Evolutionary conservation across 306 rosid genomes (phyloP).

Genomic region (Sicyos baderoa): DNA sequence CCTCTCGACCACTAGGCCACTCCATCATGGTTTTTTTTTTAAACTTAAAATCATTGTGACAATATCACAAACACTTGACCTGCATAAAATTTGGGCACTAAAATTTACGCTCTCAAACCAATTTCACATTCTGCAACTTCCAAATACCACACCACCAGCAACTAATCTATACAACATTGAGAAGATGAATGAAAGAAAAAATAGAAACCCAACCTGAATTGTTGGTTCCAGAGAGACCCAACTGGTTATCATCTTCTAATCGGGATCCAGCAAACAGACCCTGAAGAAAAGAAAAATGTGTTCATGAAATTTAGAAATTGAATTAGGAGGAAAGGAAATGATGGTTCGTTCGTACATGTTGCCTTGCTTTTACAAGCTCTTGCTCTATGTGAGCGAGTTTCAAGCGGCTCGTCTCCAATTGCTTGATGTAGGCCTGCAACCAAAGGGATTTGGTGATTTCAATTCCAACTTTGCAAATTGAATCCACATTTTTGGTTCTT

Average conservation of each 20-base stretch:
- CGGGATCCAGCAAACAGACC: conserved; percentile 50
- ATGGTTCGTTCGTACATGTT: conserved; percentile 44
- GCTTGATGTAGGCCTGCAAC: conserved; percentile 80
- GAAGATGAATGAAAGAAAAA: not conserved
- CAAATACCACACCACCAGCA: not conserved
- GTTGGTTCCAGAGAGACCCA: conserved; percentile 45
- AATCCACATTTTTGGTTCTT: not conserved
- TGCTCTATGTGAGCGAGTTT: conserved; percentile 70
- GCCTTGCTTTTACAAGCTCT: conserved; percentile 63
- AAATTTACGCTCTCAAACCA: not conserved
- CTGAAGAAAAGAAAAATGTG: conserved; percentile 36
- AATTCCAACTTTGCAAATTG: not conserved
- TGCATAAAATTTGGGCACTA: not conserved
- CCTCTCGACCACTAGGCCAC: no score
- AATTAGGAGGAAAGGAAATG: conserved; percentile 26
- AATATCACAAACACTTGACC: conserved; percentile 8
- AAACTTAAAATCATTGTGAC: not conserved
- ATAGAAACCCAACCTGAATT: conserved; percentile 48
- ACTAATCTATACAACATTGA: conserved; percentile 1
- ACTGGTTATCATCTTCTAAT: conserved; percentile 40
- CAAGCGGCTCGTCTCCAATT: conserved; percentile 80
- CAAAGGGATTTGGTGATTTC: conserved; percentile 15
- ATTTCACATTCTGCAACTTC: not conserved
- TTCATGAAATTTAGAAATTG: conserved; percentile 8
- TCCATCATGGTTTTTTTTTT: no score